Percentiles rank a stretch among this genome's conserved stretches.
phyloP scores from a whole-genome alignment of 208 protist genomes.

The Acanthamoeba healyi region DNA sequence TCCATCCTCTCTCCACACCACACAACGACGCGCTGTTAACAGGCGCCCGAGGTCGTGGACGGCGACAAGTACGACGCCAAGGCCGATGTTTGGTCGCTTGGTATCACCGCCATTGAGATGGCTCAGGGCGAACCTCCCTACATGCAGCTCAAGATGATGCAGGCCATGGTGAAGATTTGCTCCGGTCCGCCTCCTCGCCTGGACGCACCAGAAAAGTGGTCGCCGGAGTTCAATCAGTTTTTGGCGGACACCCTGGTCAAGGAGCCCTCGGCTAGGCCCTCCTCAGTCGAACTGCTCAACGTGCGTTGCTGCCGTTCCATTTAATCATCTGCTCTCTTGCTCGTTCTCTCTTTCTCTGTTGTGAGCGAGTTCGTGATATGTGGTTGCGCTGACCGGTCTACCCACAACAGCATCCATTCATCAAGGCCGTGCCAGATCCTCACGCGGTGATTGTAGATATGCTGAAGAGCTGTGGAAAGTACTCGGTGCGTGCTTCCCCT shows the following conservation, averaged over 20 bases:
- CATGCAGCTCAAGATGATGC: constrained; percentile 77
- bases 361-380: too few species aligned
- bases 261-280: constrained; percentile 80
- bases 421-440: constrained; percentile 1
- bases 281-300: constrained; percentile 45
- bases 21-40: too few species aligned
- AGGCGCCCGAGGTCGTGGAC: constrained; percentile 45
- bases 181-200: constrained; percentile 81
- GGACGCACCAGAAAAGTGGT: constrained; percentile 80
- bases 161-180: constrained; percentile 76
- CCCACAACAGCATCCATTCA: constrained; percentile 1
- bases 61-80: constrained; percentile 36
- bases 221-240: constrained; percentile 83
- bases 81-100: constrained; percentile 84
- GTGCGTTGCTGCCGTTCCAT: too few species aligned
- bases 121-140: constrained; percentile 77
- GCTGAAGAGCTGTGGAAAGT: background rate
- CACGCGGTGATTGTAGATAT: constrained; percentile 28
- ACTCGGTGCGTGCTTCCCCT: too few species aligned
- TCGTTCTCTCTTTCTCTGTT: background rate
- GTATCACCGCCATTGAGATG: constrained; percentile 79
- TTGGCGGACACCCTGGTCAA: constrained; percentile 80
- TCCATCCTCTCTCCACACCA: too few species aligned
- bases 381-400: too few species aligned
- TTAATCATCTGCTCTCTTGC: background rate